Evolutionary conservation across 2,329 filamentous ascomycete species (phyloP), one percentile per base, ranked within the genome.

Genomic region (Didymella exigua): DNA sequence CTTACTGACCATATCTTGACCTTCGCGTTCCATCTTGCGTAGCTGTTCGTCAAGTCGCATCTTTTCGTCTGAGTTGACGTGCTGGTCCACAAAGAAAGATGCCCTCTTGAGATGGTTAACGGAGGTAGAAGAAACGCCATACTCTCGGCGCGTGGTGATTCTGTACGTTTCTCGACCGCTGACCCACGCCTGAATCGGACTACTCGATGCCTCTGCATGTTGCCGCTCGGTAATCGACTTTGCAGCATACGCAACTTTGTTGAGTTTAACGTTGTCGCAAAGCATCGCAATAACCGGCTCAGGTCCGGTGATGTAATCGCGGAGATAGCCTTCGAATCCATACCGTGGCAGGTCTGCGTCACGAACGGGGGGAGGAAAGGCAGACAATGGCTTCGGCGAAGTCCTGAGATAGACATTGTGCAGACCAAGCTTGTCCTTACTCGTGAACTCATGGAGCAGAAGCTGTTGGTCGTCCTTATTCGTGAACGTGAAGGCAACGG

Each of bases 251-350:
- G 86, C 91, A 5, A 88, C 87, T 23, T 79, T 78, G 65, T 96
- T 86, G 6, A 97, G 75, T 48, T 79, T 82, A 54, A 83, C 85
- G 62, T 90, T 88, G 11, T 86, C 83, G 73, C 92, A 97, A 19
- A 99, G 83, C 89, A 96, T 95, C 6, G 91, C 89, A 29, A 98
- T 78, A 1, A 99, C 90, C 1, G 90, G 84, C 1, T 88, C 86
- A 0, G 96, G 96, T 0, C 93, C 95, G 29, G 87, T 82, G 5
- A 99, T 71, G 54, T 84, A 90, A 68, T 98, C 89, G 23, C 90
- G 81, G 0, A 91, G 87, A 77, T 89, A 96, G 2, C 88, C 87
- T 60, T 96, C 89, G 44, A 99, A 84, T 0, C 91, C 91, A 30
- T 74, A 86, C 54, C 34, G 66, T 55, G 47, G 67, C 51, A 91